Evolutionary conservation across 768 basidiomycete species (phyloP), one percentile per base, ranked within the genome.

Genomic region (Suillus hirtellus): DNA sequence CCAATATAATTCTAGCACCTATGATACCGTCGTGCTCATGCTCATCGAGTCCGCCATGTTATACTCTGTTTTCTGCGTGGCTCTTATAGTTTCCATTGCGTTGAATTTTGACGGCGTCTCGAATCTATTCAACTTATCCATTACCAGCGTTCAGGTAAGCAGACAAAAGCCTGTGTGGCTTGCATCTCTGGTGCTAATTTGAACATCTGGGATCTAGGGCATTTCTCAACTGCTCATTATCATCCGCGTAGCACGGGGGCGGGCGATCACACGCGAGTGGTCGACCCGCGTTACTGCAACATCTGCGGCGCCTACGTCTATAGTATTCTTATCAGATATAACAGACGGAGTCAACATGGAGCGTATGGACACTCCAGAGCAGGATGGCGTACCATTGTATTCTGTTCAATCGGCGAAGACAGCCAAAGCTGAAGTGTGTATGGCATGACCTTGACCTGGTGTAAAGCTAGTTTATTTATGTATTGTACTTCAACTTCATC

Each of bases 191-290:
- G 31, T 21, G n/a, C 1, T 19, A 38, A n/a, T n/a, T 24, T 42
- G 15, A 49, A 17, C n/a, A 8, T 34, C 15, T 24, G 27, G 11
- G 7, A 35, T 35, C 11, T 15, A 80, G 78, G 71, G 68, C 24
- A 75, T 80, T 60, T 71, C 73, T 0, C 73, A 77, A 35, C 24
- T 75, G 21, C 63, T 76, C 56, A 78, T 80, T 63, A 72, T 78
- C 64, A 66, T 75, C 27, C 73, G 79, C 3, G 75, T 80, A 31
- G 74, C 72, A 0, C 67, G 61, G 46, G 79, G 78, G 4, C 60
- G 64, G 8, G 70, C 72, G 4, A 70, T 69, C 54, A 35, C 61
- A 4, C 37, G 61, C 34, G 27, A 60, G 0, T 62, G 61, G 2
- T 37, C 52, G 40, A 35, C 19, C 21, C 17, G 21, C 12, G 31